Evolutionary conservation across 2,329 filamentous ascomycete genomes (phyloP), one percentile per base, ranked within the genome.

Genomic region (Trichoderma lentiforme): DNA sequence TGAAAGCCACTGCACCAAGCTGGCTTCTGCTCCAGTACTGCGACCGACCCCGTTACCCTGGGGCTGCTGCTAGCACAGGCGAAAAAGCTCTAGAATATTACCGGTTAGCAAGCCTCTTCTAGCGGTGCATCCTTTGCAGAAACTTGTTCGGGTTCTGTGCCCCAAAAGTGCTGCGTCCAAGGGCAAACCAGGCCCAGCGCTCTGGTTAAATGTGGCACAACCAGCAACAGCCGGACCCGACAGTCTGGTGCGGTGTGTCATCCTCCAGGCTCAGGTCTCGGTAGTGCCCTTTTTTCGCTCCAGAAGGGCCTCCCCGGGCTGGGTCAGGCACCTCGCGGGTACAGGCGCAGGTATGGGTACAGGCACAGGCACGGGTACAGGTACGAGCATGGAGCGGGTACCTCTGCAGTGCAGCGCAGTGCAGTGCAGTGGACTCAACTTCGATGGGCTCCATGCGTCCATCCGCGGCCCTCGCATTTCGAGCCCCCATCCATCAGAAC

Each of bases 161-260:
- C 39, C 43, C 47, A 53, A 24, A 53, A 53, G 11, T 6, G 21
- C n/a, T 9, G 30, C 32, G 26, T 39, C 39, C 56, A 18, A 30
- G 26, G 24, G n/a, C 32, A 43, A n/a, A n/a, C 30, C 56, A 32
- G 56, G 6, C 56, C 57, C 24, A n/a, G 15, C 57, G 26, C 36
- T 32, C 7, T 69, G 57, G 57, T 30, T 51, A 28, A 36, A 61
- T 47, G 66, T 53, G 66, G 57, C 57, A 69, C 66, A 60, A 34
- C n/a, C 24, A 39, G 14, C 57, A 69, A 61, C 66, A 69, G 66
- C 68, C 60, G 68, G 68, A 70, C 68, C 68, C 68, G 68, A 70
- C 68, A 70, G 68, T 70, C 18, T 70, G 68, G 68, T 64, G 68
- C 68, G 60, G 68, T 64, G 67, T 63, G 68, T 70, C 68, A 70